These are phyloP conservation scores for Populus tremula DNA, from an alignment of 345 rosid species.

Conservation along the genomic window DNA sequence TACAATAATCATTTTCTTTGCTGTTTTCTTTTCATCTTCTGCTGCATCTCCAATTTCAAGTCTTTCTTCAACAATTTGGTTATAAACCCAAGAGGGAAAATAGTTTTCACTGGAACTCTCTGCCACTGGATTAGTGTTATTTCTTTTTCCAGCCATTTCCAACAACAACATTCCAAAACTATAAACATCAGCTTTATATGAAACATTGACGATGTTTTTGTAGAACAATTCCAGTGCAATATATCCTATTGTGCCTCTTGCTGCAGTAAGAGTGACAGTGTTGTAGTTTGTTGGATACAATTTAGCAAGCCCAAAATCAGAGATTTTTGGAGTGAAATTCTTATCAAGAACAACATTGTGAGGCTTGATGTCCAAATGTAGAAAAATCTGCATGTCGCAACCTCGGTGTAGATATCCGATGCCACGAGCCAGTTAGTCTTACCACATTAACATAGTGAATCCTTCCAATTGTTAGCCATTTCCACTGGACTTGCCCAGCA, in stretches of 20 bases:
- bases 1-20: conserved; percentile 11
- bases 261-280: neutral
- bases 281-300: neutral
- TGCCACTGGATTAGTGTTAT: conserved; percentile 4
- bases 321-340: neutral
- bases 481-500: conserved; percentile 1
- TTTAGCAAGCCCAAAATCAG: neutral
- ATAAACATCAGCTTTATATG: conserved; percentile 21
- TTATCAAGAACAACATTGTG: too few species aligned
- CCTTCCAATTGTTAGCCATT: conserved; percentile 9
- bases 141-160: conserved; percentile 23
- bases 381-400: too few species aligned
- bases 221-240: conserved; percentile 3
- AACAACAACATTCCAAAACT: conserved; percentile 19
- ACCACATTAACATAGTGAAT: conserved; percentile 16
- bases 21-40: conserved; percentile 2
- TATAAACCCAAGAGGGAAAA: conserved; percentile 18
- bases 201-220: conserved; percentile 9
- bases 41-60: neutral
- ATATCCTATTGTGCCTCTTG: neutral
- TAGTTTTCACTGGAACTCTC: conserved; percentile 14
- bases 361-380: too few species aligned
- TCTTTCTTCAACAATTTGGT: conserved; percentile 5
- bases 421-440: conserved; percentile 6
- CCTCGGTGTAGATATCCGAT: too few species aligned